These are phyloP conservation scores for Plasmodium vivax DNA, from an alignment of 169 alveolate species.

Conservation along the genomic window DNA sequence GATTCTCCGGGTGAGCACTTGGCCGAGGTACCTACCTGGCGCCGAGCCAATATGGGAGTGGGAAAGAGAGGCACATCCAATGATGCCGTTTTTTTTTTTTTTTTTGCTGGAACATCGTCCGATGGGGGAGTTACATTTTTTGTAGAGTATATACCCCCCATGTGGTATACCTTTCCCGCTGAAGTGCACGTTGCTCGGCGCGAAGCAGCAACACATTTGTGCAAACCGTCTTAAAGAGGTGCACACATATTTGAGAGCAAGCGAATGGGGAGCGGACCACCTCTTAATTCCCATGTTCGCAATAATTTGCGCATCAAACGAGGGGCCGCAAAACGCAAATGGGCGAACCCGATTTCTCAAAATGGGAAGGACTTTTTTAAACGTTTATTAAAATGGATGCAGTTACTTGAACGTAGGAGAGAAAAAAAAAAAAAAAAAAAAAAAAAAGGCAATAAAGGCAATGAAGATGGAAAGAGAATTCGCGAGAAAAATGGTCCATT, in stretches of 20 bases:
- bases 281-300: too few relatives aligned
- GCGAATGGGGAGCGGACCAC: neutral
- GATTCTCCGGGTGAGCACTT: neutral
- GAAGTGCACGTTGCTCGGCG: neutral
- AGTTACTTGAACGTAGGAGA: neutral
- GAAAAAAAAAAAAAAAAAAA: neutral
- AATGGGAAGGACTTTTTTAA: neutral
- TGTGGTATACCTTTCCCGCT: neutral
- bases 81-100: neutral
- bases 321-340: neutral
- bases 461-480: neutral
- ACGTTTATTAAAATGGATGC: neutral
- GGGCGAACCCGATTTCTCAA: neutral
- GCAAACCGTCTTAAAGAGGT: neutral
- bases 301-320: neutral
- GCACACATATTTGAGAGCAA: neutral
- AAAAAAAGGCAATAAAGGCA: neutral
- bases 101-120: too few relatives aligned
- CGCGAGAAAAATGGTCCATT: neutral
- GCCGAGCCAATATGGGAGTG: neutral
- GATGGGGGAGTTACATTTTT: too few relatives aligned
- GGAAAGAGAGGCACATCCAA: neutral
- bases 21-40: neutral
- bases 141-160: neutral
- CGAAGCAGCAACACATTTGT: neutral